Base-by-base conservation (phyloP, 2,329 filamentous ascomycete species). In the Botrytis tulipae region DNA sequence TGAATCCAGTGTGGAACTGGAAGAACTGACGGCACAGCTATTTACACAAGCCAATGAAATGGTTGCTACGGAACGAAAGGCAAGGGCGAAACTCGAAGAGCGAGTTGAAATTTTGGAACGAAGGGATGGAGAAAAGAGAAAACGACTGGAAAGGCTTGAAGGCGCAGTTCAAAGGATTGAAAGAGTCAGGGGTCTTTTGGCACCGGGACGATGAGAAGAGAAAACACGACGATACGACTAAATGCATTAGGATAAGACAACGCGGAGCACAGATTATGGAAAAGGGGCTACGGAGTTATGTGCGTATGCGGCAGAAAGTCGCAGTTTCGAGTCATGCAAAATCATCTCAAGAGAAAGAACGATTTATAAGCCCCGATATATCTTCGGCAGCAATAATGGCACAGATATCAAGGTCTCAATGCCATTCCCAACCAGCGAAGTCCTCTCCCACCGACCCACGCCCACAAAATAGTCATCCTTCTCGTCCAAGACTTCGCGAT, bases 41-140 rank as follows among this genome's bases (percentile, higher is more conserved):
- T 96, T 96, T 81, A 90, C 93, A 83, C 91, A 95, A 84, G 93
- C 93, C 70, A 96, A 96, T 81, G 90, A 94, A 83, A 96, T 96
- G 93, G 93, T 96, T 32, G 92, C 93, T 3, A 85, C 87, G 29
- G 93, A 96, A 84, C 85, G 93, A 61, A 87, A 89, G 73, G 91
- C 91, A 48, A 84, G 92, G 74, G 92, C 91, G 9, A 88, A 87
- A 79, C 85, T 96, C 37, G 92, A 94, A 83, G 89, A 92, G 80
- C 84, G 92, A 57, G 87, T 96, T 12, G 87, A 85, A 74, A 85
- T 90, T 78, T 83, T 96, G 35, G 92, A 95, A 83, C 84, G 86
- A 78, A 85, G 92, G 74, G 93, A 95, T 74, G 82, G 81, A 66
- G 92, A 94, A 77, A 93, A 94, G 85, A 85, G 87, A 78, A 86